Base-by-base conservation (phyloP, 2,329 filamentous ascomycete genomes). In the Plectosphaerella cucumerina region DNA sequence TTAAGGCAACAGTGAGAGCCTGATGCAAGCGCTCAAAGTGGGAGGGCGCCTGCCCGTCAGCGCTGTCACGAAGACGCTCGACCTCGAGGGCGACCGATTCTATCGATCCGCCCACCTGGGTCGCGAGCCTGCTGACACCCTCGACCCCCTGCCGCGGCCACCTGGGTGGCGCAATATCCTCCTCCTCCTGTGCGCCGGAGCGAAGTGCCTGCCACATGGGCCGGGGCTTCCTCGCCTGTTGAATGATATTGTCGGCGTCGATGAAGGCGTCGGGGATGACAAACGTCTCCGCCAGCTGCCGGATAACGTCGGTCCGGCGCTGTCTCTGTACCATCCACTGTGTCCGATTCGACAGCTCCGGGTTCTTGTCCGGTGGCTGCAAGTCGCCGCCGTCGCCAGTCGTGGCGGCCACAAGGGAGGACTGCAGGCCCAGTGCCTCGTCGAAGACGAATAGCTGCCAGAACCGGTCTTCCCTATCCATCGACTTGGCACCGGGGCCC, bases 181-280 rank as follows among this genome's bases (percentile, higher is more conserved):
- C 31, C 4, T 44, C 22, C n/a, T 11, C 17, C 10, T 46, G 31
- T 18, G 35, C 41, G 17, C 6, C 35, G 5, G 26, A 44, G 10
- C 44, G 26, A 9, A 31, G 26, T 8, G 26, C 39, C n/a, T 42
- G 39, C 39, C 17, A 18, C n/a, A 42, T 15, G 14, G 51, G 41
- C 31, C 39, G 48, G 23, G 48, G 26, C 26, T 31, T 31, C 12
- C 41, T n/a, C 48, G 50, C 26, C 31, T 44, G 53, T 23, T 50
- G 50, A 18, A 53, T 48, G 10, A 55, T 46, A n/a, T 56, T 47
- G 22, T 54, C 52, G 45, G 53, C 49, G 31, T 57, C 52, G 17
- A 50, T 54, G 18, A 56, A 43, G 2, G 52, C 54, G 31, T 57
- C 56, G 4, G 56, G 52, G 14, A 57, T 52, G 14, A 53, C 52